Conservation (phyloP, 768 basidiomycete species). For the Coprinopsis strossmayeri region DNA sequence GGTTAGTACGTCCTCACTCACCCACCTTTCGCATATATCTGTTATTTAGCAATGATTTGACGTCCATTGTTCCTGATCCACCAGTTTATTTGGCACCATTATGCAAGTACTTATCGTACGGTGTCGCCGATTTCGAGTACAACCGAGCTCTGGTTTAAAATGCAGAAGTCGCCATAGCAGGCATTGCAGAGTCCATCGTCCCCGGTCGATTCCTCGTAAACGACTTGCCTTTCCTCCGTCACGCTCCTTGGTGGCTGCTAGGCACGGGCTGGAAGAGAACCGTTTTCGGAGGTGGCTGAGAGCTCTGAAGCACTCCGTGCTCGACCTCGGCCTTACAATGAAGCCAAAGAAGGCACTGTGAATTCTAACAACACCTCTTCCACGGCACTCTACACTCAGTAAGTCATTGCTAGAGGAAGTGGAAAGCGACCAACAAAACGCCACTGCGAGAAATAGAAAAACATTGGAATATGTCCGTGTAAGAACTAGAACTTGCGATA, state of each 20-base stretch:
- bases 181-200: slow-evolving; percentile 16
- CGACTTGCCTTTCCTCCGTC: slow-evolving; percentile 15
- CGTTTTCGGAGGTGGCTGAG: slow-evolving; percentile 7
- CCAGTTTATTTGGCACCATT: slow-evolving; percentile 13
- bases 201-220: slow-evolving; percentile 15
- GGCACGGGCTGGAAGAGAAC: slow-evolving; percentile 25
- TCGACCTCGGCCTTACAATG: background rate
- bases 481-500: too few relatives aligned
- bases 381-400: too few relatives aligned
- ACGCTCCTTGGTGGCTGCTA: slow-evolving; percentile 30
- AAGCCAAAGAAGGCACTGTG: background rate
- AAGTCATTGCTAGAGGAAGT: too few relatives aligned
- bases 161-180: slow-evolving; percentile 20
- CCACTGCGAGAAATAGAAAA: too few relatives aligned
- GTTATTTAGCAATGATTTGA: too few relatives aligned
- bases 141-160: slow-evolving; percentile 28
- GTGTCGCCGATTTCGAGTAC: slow-evolving; percentile 18
- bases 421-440: too few relatives aligned
- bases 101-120: slow-evolving; percentile 20
- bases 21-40: too few relatives aligned
- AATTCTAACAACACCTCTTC: too few relatives aligned
- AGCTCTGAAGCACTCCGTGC: background rate
- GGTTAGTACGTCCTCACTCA: too few relatives aligned
- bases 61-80: background rate
- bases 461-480: too few relatives aligned